These are phyloP conservation scores for Mycena polygramma DNA, from an alignment of 768 basidiomycete genomes.

Conservation along the genomic window DNA sequence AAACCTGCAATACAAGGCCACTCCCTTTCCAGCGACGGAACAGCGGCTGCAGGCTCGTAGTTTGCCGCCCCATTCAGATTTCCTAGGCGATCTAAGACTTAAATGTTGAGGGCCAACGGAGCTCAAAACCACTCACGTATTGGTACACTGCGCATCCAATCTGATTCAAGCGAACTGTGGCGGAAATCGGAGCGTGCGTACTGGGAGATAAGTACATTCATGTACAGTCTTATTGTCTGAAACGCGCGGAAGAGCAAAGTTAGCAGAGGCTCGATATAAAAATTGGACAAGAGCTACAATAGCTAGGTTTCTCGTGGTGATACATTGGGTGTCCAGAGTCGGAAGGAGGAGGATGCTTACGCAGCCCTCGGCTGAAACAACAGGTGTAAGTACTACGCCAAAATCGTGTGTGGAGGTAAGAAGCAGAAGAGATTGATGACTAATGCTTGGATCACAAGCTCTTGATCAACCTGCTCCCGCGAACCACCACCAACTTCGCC, in stretches of 20 bases:
- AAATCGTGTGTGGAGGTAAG: conserved; percentile 23
- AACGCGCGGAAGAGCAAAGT: no score
- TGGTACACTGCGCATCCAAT: conserved; percentile 28
- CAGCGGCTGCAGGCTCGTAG: conserved; percentile 35
- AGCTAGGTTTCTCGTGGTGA: conserved; percentile 24
- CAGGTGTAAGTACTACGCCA: neutral
- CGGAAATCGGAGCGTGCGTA: neutral
- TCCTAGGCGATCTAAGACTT: conserved; percentile 17
- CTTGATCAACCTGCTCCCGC: neutral
- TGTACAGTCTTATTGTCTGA: conserved; percentile 22
- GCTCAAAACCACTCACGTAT: conserved; percentile 16
- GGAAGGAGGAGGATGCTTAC: no score
- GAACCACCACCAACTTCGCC: neutral
- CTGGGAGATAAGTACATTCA: conserved; percentile 32
- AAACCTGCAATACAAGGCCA: conserved; percentile 39
- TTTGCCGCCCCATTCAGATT: conserved; percentile 33
- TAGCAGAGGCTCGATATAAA: no score
- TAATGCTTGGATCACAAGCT: conserved; percentile 11
- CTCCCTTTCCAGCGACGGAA: conserved; percentile 34
- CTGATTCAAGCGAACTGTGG: neutral
- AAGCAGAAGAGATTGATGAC: neutral
- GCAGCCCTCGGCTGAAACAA: no score
- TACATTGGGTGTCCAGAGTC: conserved; percentile 18
- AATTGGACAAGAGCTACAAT: neutral
- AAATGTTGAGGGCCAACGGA: neutral